Evolutionary conservation across 352 stramenopile genomes (phyloP), one percentile per base, ranked within the genome.

Genomic region (Phytophthora brassicae): DNA sequence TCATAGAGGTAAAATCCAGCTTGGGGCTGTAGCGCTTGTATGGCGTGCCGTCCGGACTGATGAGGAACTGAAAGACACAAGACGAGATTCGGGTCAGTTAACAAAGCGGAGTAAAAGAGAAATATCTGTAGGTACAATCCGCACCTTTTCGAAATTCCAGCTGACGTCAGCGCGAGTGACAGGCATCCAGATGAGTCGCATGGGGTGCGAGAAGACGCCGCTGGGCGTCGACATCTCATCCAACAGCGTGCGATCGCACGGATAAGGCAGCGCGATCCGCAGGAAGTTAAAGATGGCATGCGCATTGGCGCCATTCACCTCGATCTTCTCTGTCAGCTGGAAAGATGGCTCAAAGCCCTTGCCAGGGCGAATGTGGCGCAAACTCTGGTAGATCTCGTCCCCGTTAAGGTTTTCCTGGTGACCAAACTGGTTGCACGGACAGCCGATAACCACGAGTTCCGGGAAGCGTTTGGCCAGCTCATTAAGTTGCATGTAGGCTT

Each of bases 81-180:
- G 39, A 42, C 38, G 49, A 1, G 12, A 17, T 9, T 44, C 26
- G 46, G 36, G 1, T 16, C 11, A 36, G 7, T 11, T n/a, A n/a
- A n/a, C n/a, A n/a, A n/a, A n/a, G n/a, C n/a, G n/a, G n/a, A n/a
- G n/a, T n/a, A n/a, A n/a, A n/a, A n/a, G n/a, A n/a, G n/a, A n/a
- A n/a, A n/a, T n/a, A n/a, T n/a, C n/a, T n/a, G n/a, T n/a, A n/a
- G n/a, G n/a, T n/a, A 19, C 33, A 17, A 14, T 17, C 19, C 55
- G 28, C 43, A 89, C 80, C 78, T 92, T 90, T 63, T 92, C 83
- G 71, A 92, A 92, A 64, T 90, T 92, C 83, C 83, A 92, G 63
- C 79, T 89, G 14, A 92, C 70, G 42, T 92, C 83, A 64, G 81
- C 76, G 28, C 83, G 81, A 38, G 83, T 90, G 35, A 92, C 79